Evolutionary conservation across 768 basidiomycete genomes (phyloP).

Genomic region (Lactarius psammicola): DNA sequence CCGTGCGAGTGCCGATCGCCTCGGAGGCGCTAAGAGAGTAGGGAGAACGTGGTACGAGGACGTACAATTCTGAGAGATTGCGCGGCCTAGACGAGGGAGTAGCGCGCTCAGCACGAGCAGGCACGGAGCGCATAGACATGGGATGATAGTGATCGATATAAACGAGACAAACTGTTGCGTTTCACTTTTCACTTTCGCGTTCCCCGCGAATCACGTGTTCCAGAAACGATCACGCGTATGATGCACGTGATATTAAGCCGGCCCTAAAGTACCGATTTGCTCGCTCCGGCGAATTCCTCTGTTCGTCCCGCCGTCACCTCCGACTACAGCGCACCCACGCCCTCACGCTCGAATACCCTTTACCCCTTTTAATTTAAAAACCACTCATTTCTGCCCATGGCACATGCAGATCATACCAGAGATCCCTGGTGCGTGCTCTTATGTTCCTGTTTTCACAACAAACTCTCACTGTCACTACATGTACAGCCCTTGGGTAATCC

Average conservation of each 20-base stretch:
- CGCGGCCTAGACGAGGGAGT: slow-evolving; percentile 32
- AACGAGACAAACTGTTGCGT: neutral
- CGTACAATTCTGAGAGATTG: slow-evolving; percentile 50
- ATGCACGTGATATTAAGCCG: slow-evolving; percentile 10
- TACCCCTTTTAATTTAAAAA: slow-evolving; percentile 24
- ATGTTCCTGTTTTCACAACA: neutral
- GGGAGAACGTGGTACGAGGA: slow-evolving; percentile 58
- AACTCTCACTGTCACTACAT: slow-evolving; percentile 16
- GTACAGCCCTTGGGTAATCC: slow-evolving; percentile 92
- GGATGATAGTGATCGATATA: slow-evolving; percentile 15
- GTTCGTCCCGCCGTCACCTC: neutral
- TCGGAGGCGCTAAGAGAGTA: too few species aligned
- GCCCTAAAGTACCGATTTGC: slow-evolving; percentile 20
- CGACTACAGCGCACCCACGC: slow-evolving; percentile 19
- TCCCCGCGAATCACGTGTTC: slow-evolving; percentile 12
- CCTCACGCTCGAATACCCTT: slow-evolving; percentile 14
- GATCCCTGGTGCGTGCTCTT: slow-evolving; percentile 75
- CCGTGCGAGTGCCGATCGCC: slow-evolving; percentile 28
- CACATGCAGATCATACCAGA: slow-evolving; percentile 89
- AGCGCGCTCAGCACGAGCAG: slow-evolving; percentile 17
- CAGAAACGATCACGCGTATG: neutral
- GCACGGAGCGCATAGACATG: slow-evolving; percentile 16
- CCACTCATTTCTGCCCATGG: slow-evolving; percentile 47
- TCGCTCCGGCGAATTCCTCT: neutral
- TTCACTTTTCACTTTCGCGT: slow-evolving; percentile 17